phyloP scores from a whole-genome alignment of 2,329 filamentous ascomycete species.

The Exophiala bonariae region DNA sequence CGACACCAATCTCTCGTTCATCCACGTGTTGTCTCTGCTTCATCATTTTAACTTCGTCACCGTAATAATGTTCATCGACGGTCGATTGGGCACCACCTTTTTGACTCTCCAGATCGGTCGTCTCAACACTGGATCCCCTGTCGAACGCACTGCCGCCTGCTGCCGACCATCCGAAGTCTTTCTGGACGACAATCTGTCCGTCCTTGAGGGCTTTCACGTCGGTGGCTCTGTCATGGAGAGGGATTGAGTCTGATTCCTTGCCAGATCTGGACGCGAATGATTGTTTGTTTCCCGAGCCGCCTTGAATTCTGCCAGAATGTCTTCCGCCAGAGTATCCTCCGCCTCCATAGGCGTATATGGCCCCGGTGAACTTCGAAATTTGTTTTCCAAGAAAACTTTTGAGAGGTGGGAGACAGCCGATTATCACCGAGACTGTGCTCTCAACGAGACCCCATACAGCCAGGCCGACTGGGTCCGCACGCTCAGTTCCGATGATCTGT shows the following conservation, averaged over 20 bases:
- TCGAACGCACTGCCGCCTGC: background rate
- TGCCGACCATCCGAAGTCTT: conserved; percentile 4
- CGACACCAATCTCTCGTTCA: conserved; percentile 1
- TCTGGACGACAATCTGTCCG: conserved; percentile 6
- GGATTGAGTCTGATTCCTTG: conserved; percentile 4
- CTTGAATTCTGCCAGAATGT: conserved; percentile 2
- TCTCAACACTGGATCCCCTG: background rate
- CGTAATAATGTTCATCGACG: conserved; percentile 1
- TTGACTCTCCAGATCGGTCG: conserved; percentile 1
- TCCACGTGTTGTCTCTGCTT: background rate
- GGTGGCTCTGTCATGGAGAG: background rate
- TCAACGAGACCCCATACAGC: conserved; percentile 16
- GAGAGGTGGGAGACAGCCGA: conserved; percentile 11
- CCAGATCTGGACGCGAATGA: background rate
- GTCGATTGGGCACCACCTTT: background rate
- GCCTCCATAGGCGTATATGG: conserved; percentile 3
- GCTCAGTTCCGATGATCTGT: conserved; percentile 6
- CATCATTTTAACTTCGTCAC: conserved; percentile 3
- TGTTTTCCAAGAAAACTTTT: conserved; percentile 8
- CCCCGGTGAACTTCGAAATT: conserved; percentile 3
- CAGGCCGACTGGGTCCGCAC: conserved; percentile 1
- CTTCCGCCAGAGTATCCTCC: background rate
- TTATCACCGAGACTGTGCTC: conserved; percentile 12
- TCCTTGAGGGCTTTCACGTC: conserved; percentile 4
- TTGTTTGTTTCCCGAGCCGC: background rate